A percentile compares a stretch with the other conserved stretches of the same genome.
Evolutionary conservation across 306 rosid genomes (phyloP).

Genomic region (Cajanus cajan): DNA sequence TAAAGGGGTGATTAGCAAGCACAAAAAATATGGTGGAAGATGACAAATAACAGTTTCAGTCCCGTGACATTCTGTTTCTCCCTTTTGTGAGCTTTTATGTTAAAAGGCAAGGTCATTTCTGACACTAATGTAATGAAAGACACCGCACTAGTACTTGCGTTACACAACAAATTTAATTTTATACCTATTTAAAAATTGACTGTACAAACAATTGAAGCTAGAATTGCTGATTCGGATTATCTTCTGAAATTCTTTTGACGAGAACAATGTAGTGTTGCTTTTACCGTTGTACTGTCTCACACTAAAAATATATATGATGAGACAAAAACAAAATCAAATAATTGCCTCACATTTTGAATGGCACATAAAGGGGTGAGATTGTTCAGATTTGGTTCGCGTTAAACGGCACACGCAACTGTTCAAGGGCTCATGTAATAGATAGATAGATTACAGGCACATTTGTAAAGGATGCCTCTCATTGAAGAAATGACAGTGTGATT

Average conservation of each 20-base stretch:
- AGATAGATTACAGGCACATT: neutral
- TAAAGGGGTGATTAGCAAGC: conserved; percentile 17
- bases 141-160: neutral
- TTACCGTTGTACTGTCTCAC: neutral
- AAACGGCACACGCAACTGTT: conserved; percentile 9
- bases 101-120: conserved; percentile 22
- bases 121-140: conserved; percentile 5
- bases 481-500: conserved; percentile 24
- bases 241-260: conserved; percentile 22
- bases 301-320: neutral
- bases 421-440: conserved; percentile 18
- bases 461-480: conserved; percentile 26
- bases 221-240: conserved; percentile 27
- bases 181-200: neutral
- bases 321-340: conserved; percentile 12
- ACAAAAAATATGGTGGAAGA: conserved; percentile 28
- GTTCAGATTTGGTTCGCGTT: neutral
- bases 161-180: neutral
- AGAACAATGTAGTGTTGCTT: conserved; percentile 20
- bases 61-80: conserved; percentile 66
- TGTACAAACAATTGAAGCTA: neutral
- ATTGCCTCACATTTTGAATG: conserved; percentile 11
- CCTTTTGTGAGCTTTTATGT: conserved; percentile 12
- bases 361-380: conserved; percentile 5
- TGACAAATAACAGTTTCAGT: conserved; percentile 59